phyloP scores from a whole-genome alignment of 2,329 filamentous ascomycete genomes.

The Fonsecaea monophora region DNA sequence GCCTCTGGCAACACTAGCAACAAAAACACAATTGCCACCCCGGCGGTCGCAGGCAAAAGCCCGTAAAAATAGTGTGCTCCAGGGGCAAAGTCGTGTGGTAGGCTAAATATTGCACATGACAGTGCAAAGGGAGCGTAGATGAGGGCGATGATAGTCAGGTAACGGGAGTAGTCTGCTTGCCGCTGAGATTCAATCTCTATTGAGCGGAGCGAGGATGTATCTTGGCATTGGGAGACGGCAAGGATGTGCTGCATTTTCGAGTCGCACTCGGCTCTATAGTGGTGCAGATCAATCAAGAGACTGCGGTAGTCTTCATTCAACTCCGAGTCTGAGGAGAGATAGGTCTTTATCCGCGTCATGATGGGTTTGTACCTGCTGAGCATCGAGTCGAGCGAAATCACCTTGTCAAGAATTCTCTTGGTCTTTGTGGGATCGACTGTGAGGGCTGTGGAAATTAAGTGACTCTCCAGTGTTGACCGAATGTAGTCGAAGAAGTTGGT shows the following conservation, averaged over 20 bases:
- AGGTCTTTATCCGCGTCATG: conserved; percentile 34
- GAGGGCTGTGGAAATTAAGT: conserved; percentile 30
- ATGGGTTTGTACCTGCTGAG: conserved; percentile 36
- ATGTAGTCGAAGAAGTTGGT: conserved; percentile 37
- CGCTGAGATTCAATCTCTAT: conserved; percentile 30
- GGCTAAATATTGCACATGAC: conserved; percentile 35
- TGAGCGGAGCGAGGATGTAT: conserved; percentile 26
- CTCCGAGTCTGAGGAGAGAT: conserved; percentile 27
- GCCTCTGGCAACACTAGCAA: conserved; percentile 35
- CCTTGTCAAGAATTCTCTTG: conserved; percentile 31
- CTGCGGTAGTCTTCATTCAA: conserved; percentile 34
- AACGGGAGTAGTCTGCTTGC: conserved; percentile 36
- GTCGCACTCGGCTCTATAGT: conserved; percentile 36
- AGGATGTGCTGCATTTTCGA: conserved; percentile 36
- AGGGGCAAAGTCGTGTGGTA: conserved; percentile 36
- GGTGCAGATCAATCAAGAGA: conserved; percentile 35
- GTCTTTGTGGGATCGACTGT: conserved; percentile 27
- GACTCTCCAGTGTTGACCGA: conserved; percentile 30
- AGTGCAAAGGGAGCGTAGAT: conserved; percentile 36
- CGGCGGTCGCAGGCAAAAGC: conserved; percentile 33
- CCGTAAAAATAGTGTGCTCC: conserved; percentile 36
- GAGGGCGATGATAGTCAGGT: conserved; percentile 35
- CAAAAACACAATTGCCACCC: conserved; percentile 33
- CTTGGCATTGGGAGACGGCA: conserved; percentile 32
- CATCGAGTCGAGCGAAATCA: conserved; percentile 35